Conservation (phyloP, 1,284 basidiomycete genomes). For the Ceratobasidium sp. region DNA sequence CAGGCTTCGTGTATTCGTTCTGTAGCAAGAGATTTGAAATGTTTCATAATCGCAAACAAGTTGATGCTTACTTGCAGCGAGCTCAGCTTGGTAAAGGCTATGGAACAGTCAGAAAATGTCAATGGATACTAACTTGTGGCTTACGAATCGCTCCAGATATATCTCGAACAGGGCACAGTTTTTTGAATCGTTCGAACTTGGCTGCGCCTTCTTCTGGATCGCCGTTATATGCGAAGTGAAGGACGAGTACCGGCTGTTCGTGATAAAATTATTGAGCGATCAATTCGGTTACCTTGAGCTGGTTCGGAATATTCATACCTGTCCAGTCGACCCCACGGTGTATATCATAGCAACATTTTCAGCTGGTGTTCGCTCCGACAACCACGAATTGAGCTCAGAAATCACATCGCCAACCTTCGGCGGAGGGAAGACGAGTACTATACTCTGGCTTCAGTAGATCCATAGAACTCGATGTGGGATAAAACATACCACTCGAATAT, state of each 20-base stretch:
- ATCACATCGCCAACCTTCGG: conserved; percentile 13
- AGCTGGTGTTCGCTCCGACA: neutral
- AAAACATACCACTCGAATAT: conserved; percentile 2
- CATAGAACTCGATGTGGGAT: neutral
- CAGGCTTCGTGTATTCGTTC: neutral
- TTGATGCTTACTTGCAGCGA: neutral
- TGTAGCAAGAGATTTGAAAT: neutral
- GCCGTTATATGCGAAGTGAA: conserved; percentile 29
- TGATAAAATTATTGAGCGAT: neutral
- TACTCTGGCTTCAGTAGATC: neutral
- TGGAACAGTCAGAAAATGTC: no score
- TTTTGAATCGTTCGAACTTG: conserved; percentile 26
- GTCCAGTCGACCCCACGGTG: conserved; percentile 7
- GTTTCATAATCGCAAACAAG: neutral
- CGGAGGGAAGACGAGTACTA: conserved; percentile 34
- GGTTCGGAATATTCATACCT: conserved; percentile 11
- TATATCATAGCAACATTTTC: conserved; percentile 16
- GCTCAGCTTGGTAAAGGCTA: conserved; percentile 3
- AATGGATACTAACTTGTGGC: neutral
- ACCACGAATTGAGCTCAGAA: conserved; percentile 30
- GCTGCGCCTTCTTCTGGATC: conserved; percentile 32
- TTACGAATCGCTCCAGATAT: conserved; percentile 12
- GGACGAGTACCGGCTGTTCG: conserved; percentile 7
- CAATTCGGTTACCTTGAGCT: no score
- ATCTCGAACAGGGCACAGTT: conserved; percentile 23